Conservation (phyloP, 495 filamentous ascomycete genomes). For the Xylaria flabelliformis region DNA sequence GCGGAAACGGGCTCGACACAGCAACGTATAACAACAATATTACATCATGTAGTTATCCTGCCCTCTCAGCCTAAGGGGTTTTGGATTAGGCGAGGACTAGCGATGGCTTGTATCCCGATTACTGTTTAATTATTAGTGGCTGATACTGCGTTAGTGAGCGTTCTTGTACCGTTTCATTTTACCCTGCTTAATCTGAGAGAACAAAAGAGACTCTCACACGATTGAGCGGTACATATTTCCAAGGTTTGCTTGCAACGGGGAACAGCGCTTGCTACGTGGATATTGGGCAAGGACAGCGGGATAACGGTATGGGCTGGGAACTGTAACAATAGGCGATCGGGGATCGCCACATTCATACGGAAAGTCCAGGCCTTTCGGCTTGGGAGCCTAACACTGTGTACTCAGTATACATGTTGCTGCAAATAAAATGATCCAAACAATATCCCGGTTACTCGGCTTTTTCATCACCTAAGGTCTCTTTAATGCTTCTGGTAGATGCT, state of each 20-base stretch:
- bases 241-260: constrained; percentile 4
- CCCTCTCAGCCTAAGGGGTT: not conserved
- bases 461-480: not conserved
- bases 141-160: not conserved
- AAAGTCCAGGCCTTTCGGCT: not conserved
- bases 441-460: not conserved
- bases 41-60: not conserved
- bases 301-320: constrained; percentile 7
- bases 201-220: not conserved
- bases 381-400: not conserved
- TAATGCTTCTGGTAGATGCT: not conserved
- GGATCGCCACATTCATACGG: not conserved
- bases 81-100: not conserved
- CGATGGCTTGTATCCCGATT: not conserved
- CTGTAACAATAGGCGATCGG: constrained; percentile 17
- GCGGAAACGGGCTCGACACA: constrained; percentile 58
- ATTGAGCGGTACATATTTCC: not conserved
- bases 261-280: not conserved
- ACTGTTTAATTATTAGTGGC: not conserved
- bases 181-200: not conserved
- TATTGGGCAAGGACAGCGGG: not conserved
- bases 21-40: constrained; percentile 40
- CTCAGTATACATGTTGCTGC: not conserved
- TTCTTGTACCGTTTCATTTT: constrained; percentile 6
- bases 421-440: not conserved